A percentile compares a stretch with the other conserved stretches of the same genome.
Evolutionary conservation across 441 rosid species (phyloP).

Genomic region (Rhodomyrtus psidioides): DNA sequence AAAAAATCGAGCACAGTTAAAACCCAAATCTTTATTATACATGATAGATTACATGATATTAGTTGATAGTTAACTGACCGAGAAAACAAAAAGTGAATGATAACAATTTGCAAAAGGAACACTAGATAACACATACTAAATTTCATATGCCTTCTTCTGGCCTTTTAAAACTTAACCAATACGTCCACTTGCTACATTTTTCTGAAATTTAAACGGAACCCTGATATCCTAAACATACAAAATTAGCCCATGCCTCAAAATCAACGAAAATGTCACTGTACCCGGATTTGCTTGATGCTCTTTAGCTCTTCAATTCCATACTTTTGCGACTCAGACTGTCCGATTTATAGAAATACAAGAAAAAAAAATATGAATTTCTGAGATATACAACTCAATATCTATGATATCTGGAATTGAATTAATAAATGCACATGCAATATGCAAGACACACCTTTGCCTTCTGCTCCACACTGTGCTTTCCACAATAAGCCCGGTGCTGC

Average conservation of each 20-base stretch:
- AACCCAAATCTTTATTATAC: neutral
- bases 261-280: neutral
- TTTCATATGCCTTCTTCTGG: neutral
- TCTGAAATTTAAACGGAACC: constrained; percentile 23
- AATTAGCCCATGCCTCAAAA: neutral
- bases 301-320: constrained; percentile 83
- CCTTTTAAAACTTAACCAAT: neutral
- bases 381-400: neutral
- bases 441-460: constrained; percentile 52
- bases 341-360: neutral
- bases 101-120: neutral
- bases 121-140: neutral
- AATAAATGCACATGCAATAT: neutral
- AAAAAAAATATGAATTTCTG: neutral
- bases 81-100: neutral
- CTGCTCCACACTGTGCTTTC: constrained; percentile 88
- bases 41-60: neutral
- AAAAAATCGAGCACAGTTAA: neutral
- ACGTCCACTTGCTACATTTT: neutral
- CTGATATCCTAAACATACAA: constrained; percentile 20
- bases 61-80: neutral
- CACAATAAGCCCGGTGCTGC: constrained; percentile 94
- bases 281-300: constrained; percentile 54
- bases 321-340: constrained; percentile 74
- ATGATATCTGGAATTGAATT: neutral